Base-by-base conservation (phyloP, 768 basidiomycete genomes). In the Hydnum rufescens region DNA sequence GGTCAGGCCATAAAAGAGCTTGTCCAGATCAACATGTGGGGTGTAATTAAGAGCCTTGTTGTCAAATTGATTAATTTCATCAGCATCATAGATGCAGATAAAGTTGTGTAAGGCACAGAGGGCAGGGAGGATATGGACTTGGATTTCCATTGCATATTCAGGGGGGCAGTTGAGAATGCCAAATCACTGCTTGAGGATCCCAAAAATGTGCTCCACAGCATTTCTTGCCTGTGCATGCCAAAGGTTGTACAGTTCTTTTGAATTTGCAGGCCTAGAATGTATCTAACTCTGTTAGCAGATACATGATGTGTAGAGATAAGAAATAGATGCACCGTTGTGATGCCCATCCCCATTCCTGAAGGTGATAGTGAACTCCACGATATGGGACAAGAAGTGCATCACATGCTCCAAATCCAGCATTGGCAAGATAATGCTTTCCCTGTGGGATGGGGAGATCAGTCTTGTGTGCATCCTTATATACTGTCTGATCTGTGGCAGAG, bases 381-480 rank as follows among this genome's bases (percentile, higher is more conserved):
- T 68, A 70, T 19, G 69, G 70, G 2, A 69, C 61, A 0, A 71
- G 57, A 0, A 70, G 60, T 2, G 57, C 30, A 55, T 66, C 59
- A 59, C 64, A 67, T 18, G 56, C 43, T 18, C 58, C 55, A 64
- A 67, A 69, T 1, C 68, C 67, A 29, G 65, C 67, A 52, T 52
- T 18, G 58, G 67, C 53, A 4, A 70, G 57, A 49, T 65, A 65
- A 43, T 61, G 69, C 42, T 61, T 62, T 2, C 64, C 65, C 3
- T 51, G 39, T 1, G 66, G 63, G 36, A 70, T 64, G 0, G 30
- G 42, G 29, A 71, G 60, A 54, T 64, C 63, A 4, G 49, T 43
- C 1, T 53, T 1, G 2, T 58, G 57, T 3, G 66, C 63, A 58
- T 65, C 46, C 3, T 60, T 32, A 57, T 59, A 70, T 19, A 70